Evolutionary conservation across 352 stramenopile genomes (phyloP), one percentile per base, ranked within the genome.

Genomic region (Elongisporangium undulatum): DNA sequence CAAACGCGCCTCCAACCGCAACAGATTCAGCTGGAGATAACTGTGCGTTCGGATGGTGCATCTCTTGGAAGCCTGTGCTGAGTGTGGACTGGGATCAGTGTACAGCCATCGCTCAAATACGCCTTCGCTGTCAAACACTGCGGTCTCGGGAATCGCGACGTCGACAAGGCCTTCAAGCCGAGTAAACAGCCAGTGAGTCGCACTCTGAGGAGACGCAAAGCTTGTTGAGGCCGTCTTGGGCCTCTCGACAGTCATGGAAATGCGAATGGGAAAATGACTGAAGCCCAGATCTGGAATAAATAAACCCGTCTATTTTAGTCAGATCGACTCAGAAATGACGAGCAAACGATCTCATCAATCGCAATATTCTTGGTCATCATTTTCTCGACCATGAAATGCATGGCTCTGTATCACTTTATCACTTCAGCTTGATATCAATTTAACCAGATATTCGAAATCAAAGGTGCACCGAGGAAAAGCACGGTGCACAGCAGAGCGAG

Each of bases 81-180:
- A 16, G 34, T 45, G 13, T 45, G 34, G 12, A 17, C 34, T 45
- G 34, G 13, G 9, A 15, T 45, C 55, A 3, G 61, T 38, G 53
- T 51, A 70, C 4, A 77, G 41, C 72, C 74, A 81, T 5, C 59
- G 60, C n/a, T 68, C 68, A 6, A 81, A 60, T 1, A 79, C 60
- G n/a, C 72, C 74, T 60, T 79, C 74, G 8, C 60, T 48, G 20
- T 79, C 67, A 48, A 81, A 72, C n/a, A 84, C 51, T 16, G 64
- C 74, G 6, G 72, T 75, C 26, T 79, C 71, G 0, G 71, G 67
- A 24, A 83, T 62, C 6, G 7, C 12, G 1, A 81, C 69, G 16
- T 63, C 59, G 0, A n/a, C 34, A 0, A 64, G 48, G 3, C 68
- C 70, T 5, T 69, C 60, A 4, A 81, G 20, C 2, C 63, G 72